phyloP scores from a whole-genome alignment of 2,329 filamentous ascomycete genomes.

The Fonsecaea nubica region DNA sequence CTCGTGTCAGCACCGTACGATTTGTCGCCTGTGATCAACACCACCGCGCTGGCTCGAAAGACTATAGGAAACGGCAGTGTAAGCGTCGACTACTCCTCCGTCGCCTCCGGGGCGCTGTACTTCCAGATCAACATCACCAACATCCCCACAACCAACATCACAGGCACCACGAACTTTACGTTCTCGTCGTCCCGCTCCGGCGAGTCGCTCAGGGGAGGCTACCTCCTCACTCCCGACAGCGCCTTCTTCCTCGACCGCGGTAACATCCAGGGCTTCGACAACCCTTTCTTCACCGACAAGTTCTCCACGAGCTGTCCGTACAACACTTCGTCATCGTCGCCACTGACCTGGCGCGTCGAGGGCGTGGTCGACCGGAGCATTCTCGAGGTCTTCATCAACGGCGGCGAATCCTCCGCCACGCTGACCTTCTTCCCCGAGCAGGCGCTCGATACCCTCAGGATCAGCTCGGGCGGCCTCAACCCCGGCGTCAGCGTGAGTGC shows the following conservation, averaged over 20 bases:
- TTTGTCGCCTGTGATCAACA: slow-evolving; percentile 54
- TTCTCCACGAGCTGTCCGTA: slow-evolving; percentile 49
- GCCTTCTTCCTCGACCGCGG: slow-evolving; percentile 2
- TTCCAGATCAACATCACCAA: slow-evolving; percentile 2
- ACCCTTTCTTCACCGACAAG: slow-evolving; percentile 55
- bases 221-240: neutral
- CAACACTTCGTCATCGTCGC: slow-evolving; percentile 41
- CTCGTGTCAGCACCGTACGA: slow-evolving; percentile 60
- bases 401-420: slow-evolving; percentile 58
- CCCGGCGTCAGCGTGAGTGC: neutral
- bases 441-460: neutral
- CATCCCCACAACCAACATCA: neutral
- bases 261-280: neutral
- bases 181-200: neutral
- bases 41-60: slow-evolving; percentile 55
- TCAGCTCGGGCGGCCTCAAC: neutral
- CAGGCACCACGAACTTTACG: neutral
- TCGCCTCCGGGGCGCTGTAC: neutral
- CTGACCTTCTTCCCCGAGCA: slow-evolving; percentile 58
- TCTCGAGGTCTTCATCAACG: slow-evolving; percentile 62
- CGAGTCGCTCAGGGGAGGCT: neutral
- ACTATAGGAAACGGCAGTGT: slow-evolving; percentile 42
- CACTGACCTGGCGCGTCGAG: slow-evolving; percentile 49
- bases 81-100: neutral
- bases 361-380: slow-evolving; percentile 62